Evolutionary conservation across 2,329 filamentous ascomycete genomes (phyloP), one percentile per base, ranked within the genome.

Genomic region (Claviceps sp.): DNA sequence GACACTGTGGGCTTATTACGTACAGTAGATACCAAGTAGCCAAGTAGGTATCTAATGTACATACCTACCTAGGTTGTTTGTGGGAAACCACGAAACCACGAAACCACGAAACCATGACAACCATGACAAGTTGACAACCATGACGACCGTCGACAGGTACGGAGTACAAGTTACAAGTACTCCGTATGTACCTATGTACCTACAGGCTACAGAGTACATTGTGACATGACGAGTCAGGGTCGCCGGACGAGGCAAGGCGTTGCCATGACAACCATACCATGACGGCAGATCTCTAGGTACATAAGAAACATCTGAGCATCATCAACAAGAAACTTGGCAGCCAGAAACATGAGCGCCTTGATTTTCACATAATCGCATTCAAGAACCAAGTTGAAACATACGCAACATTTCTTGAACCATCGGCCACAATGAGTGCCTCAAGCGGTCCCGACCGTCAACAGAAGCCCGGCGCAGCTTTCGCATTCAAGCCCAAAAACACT

Each of bases 201-300:
- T 20, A 20, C 2, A 20, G 20, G 20, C 20, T 20, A 20, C 20
- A 20, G 20, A 20, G 29, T 34, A 11, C 29, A 34, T 2, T 11
- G 29, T 4, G 9, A 11, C 29, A 11, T 34, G 11, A 11, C 29
- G 29, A 34, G 29, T 34, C 29, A 34, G 29, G 8, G 29, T n/a
- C 29, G 1, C 17, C 23, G 13, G 7, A 23, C 26, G 23, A 40
- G 45, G 42, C 9, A 52, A 44, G 36, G 14, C 43, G 61, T 64
- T 64, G 61, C 61, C 54, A 56, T 56, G 61, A 59, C 59, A 64
- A 64, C 62, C 57, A 60, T 61, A 59, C 61, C 59, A 61, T 58
- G 9, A 34, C 23, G 38, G 42, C 22, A 16, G 46, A 36, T 26
- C 20, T 20, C 14, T 23, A n/a, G n/a, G n/a, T n/a, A 36, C 17